Base-by-base conservation (phyloP, 176 grass and related monocot genomes). In the Triticum monococcum region DNA sequence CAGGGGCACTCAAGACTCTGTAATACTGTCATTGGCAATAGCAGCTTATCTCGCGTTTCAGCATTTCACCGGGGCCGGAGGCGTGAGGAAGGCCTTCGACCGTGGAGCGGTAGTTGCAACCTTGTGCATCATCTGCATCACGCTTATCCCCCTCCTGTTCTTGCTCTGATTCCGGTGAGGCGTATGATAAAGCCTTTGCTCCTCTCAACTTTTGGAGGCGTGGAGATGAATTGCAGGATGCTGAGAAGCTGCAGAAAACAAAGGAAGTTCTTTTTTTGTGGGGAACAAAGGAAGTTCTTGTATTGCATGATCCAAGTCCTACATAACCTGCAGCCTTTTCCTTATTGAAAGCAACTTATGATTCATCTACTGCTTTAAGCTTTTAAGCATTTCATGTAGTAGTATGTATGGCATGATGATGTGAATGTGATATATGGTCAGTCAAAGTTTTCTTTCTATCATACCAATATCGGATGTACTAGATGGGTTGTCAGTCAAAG, bases 1-100 rank as follows among this genome's bases (percentile, higher is more conserved):
- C 81, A 97, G 92, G 54, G 85, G 89, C 28, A 89, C 86, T 59
- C 88, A 91, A 84, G 86, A 84, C 3, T 87, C 90, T 52, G 68
- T 79, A 7, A 75, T 93, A 72, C 20, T 97, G 28, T 84, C 90
- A 14, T 60, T 86, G 84, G 89, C 70, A 18, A 88, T 91, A 28
- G 82, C 87, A 2, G 75, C 11, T 20, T 97, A 79, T 79, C 81
- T 97, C 56, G 82, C 91, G 26, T 84, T 90, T 79, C 92, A 95
- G 17, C 92, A 95, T 85, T 91, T 97, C 69, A 84, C 90, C 5
- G 80, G 88, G 32, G 54, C 64, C 0, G 90, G 89, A 77, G 24
- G 84, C 56, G 10, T 91, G 25, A 72, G 57, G 75, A 88, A 9
- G 78, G 95, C 90, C 30, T 95, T 92, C 5, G 81, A 87, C 24